Percentiles rank a stretch among this genome's conserved stretches.
Conservation (phyloP, 345 rosid species). For the Eucalyptus cloeziana region DNA sequence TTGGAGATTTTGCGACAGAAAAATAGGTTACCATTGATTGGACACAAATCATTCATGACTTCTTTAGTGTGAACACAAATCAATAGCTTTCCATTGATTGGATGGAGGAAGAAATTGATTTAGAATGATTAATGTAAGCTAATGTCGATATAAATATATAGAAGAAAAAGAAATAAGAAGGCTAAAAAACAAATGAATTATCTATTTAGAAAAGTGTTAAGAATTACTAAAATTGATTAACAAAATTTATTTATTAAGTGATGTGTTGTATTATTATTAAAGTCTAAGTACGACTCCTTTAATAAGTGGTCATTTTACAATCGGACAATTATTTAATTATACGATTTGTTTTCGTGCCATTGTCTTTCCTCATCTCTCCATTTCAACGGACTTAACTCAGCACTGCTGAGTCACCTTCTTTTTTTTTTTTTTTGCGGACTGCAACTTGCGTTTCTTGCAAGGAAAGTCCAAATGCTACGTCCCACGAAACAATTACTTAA, state of each 20-base stretch:
- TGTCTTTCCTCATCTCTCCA: not conserved
- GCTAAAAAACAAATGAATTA: not conserved
- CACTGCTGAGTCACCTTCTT: not conserved
- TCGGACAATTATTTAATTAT: not conserved
- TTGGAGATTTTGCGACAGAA: too few species aligned
- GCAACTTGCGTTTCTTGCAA: not conserved
- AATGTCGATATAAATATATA: not conserved
- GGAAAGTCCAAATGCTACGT: not conserved
- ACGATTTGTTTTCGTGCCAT: not conserved
- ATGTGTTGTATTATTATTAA: too few species aligned
- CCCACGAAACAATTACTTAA: not conserved
- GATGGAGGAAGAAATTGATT: too few species aligned
- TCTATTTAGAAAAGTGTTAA: not conserved
- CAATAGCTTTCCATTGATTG: not conserved
- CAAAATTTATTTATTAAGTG: not conserved
- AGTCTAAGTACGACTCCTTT: not conserved
- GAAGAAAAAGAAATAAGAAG: not conserved
- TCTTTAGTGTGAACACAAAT: too few species aligned
- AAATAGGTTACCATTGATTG: too few species aligned
- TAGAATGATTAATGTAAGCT: too few species aligned
- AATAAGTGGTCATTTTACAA: not conserved
- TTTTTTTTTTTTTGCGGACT: not conserved
- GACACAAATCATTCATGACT: too few species aligned
- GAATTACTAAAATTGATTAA: not conserved
- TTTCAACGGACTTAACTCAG: not conserved